A percentile compares a stretch with the other conserved stretches of the same genome.
phyloP scores from a whole-genome alignment of 2,329 filamentous ascomycete genomes.

The Periconia digitata region DNA sequence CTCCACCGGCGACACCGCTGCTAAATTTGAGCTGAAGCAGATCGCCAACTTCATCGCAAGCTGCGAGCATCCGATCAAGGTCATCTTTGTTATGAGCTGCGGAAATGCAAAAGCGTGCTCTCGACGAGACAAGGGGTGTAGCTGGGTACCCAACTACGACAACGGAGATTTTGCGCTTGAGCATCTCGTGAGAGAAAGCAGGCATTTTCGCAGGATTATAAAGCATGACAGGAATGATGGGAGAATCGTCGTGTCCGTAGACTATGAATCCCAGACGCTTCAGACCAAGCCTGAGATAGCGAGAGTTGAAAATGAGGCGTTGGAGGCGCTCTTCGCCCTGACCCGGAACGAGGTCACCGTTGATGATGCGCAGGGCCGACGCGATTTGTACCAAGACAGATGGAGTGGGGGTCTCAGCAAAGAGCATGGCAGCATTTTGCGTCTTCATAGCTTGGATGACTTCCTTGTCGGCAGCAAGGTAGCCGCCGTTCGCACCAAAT shows the following conservation, averaged over 20 bases:
- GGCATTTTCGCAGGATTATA: conserved; percentile 99
- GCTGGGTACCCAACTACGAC: conserved; percentile 97
- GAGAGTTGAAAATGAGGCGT: conserved; percentile 95
- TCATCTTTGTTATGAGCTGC: conserved; percentile 98
- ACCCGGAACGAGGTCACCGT: conserved; percentile 81
- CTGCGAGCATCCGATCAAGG: conserved; percentile 82
- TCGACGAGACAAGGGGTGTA: conserved; percentile 90
- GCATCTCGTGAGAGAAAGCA: conserved; percentile 97
- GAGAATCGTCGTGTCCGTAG: conserved; percentile 96
- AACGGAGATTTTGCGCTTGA: conserved; percentile 94
- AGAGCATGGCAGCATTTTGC: conserved; percentile 82
- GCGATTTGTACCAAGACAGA: conserved; percentile 90
- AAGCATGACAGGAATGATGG: conserved; percentile 90
- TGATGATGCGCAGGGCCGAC: conserved; percentile 83
- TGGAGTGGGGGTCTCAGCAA: conserved; percentile 84
- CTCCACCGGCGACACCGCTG: conserved; percentile 89
- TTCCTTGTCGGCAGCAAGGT: conserved; percentile 83
- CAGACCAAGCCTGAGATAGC: conserved; percentile 94
- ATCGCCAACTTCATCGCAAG: conserved; percentile 91
- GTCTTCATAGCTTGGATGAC: conserved; percentile 90
- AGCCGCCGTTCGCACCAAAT: conserved; percentile 96
- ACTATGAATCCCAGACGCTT: conserved; percentile 97
- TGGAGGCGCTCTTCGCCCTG: conserved; percentile 95
- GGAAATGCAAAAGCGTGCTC: conserved; percentile 93
- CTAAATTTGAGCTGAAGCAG: conserved; percentile 95